These are phyloP conservation scores for Hericium rajendrae DNA, from an alignment of 768 basidiomycete genomes.

Conservation along the genomic window DNA sequence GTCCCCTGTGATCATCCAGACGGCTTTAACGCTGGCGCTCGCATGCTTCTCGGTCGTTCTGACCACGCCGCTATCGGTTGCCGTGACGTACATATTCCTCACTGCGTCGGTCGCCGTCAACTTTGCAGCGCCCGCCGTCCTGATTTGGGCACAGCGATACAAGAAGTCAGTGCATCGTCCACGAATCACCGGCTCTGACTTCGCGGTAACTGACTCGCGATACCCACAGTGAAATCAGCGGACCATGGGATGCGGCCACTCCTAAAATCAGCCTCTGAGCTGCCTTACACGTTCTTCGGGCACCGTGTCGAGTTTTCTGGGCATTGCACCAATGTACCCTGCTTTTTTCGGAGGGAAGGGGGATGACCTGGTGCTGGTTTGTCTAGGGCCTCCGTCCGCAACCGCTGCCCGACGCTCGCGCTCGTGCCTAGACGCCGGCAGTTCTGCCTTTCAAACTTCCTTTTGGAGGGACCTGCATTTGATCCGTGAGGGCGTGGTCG, in stretches of 20 bases:
- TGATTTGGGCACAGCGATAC: slow-evolving; percentile 80
- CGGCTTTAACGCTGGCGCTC: slow-evolving; percentile 43
- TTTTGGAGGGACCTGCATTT: not conserved
- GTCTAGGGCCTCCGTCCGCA: not conserved
- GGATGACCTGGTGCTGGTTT: not conserved
- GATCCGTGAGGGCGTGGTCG: not conserved
- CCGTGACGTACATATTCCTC: slow-evolving; percentile 43
- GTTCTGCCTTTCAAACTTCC: no score
- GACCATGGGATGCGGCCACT: slow-evolving; percentile 84
- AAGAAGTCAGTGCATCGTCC: slow-evolving; percentile 60
- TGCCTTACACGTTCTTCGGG: not conserved
- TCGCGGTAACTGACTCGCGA: slow-evolving; percentile 6
- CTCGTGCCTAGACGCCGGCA: not conserved
- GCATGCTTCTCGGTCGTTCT: slow-evolving; percentile 41
- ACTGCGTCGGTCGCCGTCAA: slow-evolving; percentile 46
- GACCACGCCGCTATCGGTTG: slow-evolving; percentile 43
- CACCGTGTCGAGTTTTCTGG: no score
- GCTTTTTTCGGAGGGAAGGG: no score
- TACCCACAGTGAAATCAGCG: slow-evolving; percentile 67
- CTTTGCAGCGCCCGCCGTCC: slow-evolving; percentile 61
- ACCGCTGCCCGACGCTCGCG: not conserved
- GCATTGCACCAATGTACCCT: no score
- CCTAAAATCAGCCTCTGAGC: slow-evolving; percentile 25
- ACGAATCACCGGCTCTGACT: slow-evolving; percentile 6
- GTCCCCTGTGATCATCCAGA: slow-evolving; percentile 36